Base-by-base conservation (phyloP, 768 basidiomycete species). In the Lactarius deliciosus region DNA sequence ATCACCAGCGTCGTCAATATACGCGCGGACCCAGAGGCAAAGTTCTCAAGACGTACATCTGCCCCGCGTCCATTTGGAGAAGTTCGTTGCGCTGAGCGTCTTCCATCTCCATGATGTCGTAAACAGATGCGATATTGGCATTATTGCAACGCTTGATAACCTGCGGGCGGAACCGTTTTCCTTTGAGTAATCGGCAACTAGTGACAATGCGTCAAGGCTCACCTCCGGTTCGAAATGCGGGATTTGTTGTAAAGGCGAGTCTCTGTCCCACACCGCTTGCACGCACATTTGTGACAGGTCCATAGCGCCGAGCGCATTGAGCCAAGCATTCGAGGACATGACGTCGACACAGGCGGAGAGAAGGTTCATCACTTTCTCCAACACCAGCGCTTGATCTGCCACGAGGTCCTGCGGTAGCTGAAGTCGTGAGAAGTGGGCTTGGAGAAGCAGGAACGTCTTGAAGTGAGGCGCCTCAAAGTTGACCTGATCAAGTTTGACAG, bases 21-120 rank as follows among this genome's bases (percentile, higher is more conserved):
- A 3, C n/a, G 2, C 36, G 41, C 65, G n/a, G 57, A 56, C 28
- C 55, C 28, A 64, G 34, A 45, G n/a, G 32, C 32, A 16, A 60
- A 43, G n/a, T n/a, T 5, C 16, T 2, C 28, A 22, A 7, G 6
- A 81, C 92, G 69, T 77, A 94, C 94, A 98, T 93, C 75, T 97
- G 91, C 45, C 82, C 79, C 1, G 88, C 81, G 63, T 88, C 86
- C 92, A 99, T 94, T 73, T 89, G 86, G 34, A 98, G 78, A 28
- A 98, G 78, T 62, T 86, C 80, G 64, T 86, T 91, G 41, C 97
- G 85, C 73, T 92, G 83, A 65, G 91, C 90, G 72, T 98, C 96
- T 74, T 98, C 97, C 87, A 98, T 87, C 76, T 98, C 97, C 92
- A 98, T 97, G 68, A 98, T 84, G 74, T 98, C 97, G 75, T 98